Evolutionary conservation across 2,329 filamentous ascomycete genomes (phyloP).

Genomic region (Ophiostoma ulmi): DNA sequence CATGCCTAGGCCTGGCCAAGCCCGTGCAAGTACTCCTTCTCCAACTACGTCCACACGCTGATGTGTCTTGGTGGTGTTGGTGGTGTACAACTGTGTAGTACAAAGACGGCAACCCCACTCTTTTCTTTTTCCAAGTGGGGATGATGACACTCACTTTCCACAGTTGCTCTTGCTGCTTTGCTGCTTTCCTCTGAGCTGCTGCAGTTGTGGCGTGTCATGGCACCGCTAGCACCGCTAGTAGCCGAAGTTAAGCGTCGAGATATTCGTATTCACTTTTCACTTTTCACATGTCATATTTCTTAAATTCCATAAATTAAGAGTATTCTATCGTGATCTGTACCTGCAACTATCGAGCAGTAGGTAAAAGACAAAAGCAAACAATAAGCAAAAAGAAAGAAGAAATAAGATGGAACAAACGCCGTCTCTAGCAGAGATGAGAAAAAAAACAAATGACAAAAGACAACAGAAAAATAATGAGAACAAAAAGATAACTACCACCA

Average conservation of each 20-base stretch:
- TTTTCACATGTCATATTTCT: neutral
- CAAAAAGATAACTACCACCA: neutral
- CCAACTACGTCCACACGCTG: neutral
- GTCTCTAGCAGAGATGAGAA: neutral
- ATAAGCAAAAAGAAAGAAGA: neutral
- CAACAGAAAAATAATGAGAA: neutral
- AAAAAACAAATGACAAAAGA: neutral
- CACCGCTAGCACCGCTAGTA: conserved; percentile 3
- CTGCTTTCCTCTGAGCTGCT: neutral
- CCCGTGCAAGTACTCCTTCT: neutral
- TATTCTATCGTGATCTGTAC: conserved; percentile 5
- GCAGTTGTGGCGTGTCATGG: neutral
- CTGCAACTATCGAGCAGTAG: neutral
- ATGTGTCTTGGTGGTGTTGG: neutral
- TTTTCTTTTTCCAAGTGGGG: neutral
- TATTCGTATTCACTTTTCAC: neutral
- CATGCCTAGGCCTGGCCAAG: conserved; percentile 1
- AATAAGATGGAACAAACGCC: neutral
- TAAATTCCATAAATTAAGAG: neutral
- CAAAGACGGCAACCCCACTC: conserved; percentile 13
- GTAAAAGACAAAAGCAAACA: neutral
- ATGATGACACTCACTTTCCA: conserved; percentile 1
- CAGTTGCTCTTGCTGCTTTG: neutral
- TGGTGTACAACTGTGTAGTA: neutral
- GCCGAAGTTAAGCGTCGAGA: neutral